Evolutionary conservation across 129 eudicot genomes (phyloP).

Genomic region (Lactuca sativa): DNA sequence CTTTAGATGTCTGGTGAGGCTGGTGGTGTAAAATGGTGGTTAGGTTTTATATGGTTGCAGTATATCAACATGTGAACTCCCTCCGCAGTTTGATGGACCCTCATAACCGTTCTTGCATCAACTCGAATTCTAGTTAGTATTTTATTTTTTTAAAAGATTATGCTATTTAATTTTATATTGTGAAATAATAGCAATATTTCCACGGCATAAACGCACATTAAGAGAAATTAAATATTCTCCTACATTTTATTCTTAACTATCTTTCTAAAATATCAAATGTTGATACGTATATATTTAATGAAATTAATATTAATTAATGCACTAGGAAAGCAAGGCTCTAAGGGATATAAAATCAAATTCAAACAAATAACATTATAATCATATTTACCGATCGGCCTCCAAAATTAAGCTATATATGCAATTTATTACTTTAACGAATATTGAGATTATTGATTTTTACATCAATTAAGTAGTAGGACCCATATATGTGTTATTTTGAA

Average conservation of each 20-base stretch:
- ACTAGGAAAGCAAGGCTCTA: background rate
- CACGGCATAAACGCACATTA: background rate
- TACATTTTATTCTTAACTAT: too few species aligned
- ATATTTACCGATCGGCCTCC: background rate
- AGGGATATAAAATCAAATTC: background rate
- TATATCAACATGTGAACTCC: slow-evolving; percentile 45
- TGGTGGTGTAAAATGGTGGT: slow-evolving; percentile 20
- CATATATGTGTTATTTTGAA: too few species aligned
- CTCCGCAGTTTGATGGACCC: slow-evolving; percentile 17
- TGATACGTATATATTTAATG: too few species aligned
- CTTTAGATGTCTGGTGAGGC: slow-evolving; percentile 21
- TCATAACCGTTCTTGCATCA: slow-evolving; percentile 5
- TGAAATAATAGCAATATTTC: background rate
- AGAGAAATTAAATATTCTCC: too few species aligned
- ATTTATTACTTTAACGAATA: background rate
- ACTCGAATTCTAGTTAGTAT: background rate
- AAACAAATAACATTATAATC: background rate
- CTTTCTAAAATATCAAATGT: too few species aligned
- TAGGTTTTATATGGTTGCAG: slow-evolving; percentile 36
- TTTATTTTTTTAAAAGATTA: background rate
- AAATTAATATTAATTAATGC: background rate
- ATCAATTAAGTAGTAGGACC: background rate
- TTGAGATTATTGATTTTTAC: background rate
- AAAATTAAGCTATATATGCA: background rate
- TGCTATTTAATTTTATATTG: background rate